phyloP scores from a whole-genome alignment of 1,284 basidiomycete species.

The Earliella scabrosa region DNA sequence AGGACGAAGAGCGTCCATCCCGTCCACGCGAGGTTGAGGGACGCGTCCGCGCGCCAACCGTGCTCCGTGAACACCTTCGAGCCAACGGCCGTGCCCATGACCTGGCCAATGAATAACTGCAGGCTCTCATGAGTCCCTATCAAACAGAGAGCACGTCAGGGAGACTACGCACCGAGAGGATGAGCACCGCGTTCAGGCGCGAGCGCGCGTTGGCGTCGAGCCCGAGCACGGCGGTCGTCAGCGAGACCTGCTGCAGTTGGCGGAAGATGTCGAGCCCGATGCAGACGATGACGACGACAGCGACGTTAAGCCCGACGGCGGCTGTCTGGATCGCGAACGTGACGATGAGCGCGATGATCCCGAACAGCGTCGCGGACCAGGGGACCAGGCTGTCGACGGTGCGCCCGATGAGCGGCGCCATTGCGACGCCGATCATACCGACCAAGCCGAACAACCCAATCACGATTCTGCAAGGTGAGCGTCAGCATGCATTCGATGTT shows the following conservation, averaged over 20 bases:
- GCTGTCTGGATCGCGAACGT: constrained; percentile 47
- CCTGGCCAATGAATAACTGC: constrained; percentile 48
- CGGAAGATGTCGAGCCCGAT: constrained; percentile 52
- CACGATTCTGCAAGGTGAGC: constrained; percentile 35
- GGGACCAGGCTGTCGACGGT: constrained; percentile 54
- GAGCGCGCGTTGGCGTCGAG: constrained; percentile 44
- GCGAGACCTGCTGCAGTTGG: constrained; percentile 48
- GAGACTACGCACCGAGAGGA: constrained; percentile 42
- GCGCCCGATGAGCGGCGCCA: constrained; percentile 53
- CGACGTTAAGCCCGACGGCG: constrained; percentile 49
- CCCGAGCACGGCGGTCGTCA: constrained; percentile 45
- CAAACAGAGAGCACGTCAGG: neutral
- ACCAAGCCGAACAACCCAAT: constrained; percentile 62
- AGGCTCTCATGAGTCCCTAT: neutral
- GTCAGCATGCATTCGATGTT: neutral
- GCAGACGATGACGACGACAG: constrained; percentile 48
- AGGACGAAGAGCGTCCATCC: constrained; percentile 45
- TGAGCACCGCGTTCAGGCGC: constrained; percentile 54
- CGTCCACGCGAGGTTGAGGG: constrained; percentile 50
- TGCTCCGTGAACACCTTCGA: constrained; percentile 52
- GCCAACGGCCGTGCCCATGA: constrained; percentile 57
- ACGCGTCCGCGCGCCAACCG: constrained; percentile 56
- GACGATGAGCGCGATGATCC: constrained; percentile 37
- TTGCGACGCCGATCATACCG: constrained; percentile 49
- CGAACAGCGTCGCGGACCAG: constrained; percentile 51